Base-by-base conservation (phyloP, 1,139 yeast genomes). In the Hyphopichia pseudoburtonii region DNA sequence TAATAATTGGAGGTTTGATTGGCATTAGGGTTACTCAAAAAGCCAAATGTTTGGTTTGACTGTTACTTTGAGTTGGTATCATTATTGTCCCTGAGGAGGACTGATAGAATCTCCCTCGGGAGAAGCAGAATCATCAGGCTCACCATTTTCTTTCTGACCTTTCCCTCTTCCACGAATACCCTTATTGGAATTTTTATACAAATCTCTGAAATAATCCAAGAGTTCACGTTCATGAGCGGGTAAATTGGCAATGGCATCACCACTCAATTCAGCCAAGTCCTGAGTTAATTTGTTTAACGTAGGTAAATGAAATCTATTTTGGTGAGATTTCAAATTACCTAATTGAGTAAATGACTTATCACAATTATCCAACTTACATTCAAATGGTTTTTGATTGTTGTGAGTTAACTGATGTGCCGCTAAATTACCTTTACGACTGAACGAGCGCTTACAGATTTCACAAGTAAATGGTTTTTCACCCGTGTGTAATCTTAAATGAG, bases 251-350 rank as follows among this genome's bases (percentile, higher is more conserved):
- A 86, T 68, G 15, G 68, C 70, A 24, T 59, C 61, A 1, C 73
- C 70, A 38, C 62, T 58, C 29, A 80, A 57, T 46, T 79, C 82
- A 0, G 89, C 89, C 44, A 84, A 62, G 46, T 73, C 78, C 35
- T 67, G 72, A 5, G 94, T 86, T 48, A 88, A 64, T 33, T 68
- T 68, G 47, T 78, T 78, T 47, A 90, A 71, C 0, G 94, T 81
- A 14, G 78, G 78, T 44, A 80, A 64, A 61, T 90, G 97, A 56
- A 89, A 88, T 51, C 90, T 73, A 62, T 89, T 90, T 56, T 90
- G 97, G 60, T 90, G 97, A 0, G 95, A 86, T 61, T 90, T 90
- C 66, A 90, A 73, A 57, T 90, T 90, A 3, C 97, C 97, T 48
- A 89, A 70, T 63, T 90, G 97, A 0, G 96, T 86, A 53, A 90